phyloP scores from a whole-genome alignment of 495 filamentous ascomycete species.

The Cetradonia linearis region DNA sequence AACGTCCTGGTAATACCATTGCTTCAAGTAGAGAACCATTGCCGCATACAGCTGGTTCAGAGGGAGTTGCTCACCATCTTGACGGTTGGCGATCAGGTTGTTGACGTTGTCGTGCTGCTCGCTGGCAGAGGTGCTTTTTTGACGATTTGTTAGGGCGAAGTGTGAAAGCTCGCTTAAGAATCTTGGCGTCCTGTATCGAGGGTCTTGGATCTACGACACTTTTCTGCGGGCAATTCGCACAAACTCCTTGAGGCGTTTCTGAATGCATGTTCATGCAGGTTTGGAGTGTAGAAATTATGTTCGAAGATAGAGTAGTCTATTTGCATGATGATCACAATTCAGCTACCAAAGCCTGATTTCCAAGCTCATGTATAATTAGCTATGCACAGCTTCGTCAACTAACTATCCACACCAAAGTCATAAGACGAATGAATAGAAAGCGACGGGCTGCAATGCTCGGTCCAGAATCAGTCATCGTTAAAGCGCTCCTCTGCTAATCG shows the following conservation, averaged over 20 bases:
- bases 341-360: not conserved
- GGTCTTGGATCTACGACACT: not conserved
- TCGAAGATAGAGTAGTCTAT: not conserved
- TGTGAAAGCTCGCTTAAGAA: slow-evolving; percentile 7
- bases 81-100: slow-evolving; percentile 53
- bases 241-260: not conserved
- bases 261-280: not conserved
- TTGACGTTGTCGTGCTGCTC: slow-evolving; percentile 30
- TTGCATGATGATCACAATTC: not conserved
- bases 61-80: slow-evolving; percentile 42
- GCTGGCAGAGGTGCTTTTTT: slow-evolving; percentile 8
- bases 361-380: not conserved
- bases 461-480: not conserved
- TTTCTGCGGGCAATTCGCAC: not conserved
- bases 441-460: not conserved
- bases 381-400: not conserved
- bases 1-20: not conserved
- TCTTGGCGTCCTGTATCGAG: slow-evolving; percentile 4
- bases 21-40: not conserved
- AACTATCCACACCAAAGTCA: not conserved
- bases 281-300: not conserved
- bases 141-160: slow-evolving; percentile 6
- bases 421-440: not conserved
- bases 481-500: not conserved
- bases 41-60: not conserved